These are phyloP conservation scores for Hypoxylon sp. DNA, from an alignment of 2,329 filamentous ascomycete genomes.

Conservation along the genomic window DNA sequence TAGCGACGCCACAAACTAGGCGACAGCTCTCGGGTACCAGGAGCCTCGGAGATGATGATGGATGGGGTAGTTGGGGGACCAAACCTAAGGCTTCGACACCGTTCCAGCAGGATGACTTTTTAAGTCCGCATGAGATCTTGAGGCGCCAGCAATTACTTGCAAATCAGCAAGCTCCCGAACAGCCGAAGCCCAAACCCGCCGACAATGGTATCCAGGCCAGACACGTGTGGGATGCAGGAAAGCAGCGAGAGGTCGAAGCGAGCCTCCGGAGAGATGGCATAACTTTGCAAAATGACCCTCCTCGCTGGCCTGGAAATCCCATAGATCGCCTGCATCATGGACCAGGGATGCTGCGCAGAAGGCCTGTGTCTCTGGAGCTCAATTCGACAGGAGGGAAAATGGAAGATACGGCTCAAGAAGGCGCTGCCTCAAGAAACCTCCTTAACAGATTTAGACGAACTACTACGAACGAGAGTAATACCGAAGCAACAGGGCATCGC, in stretches of 20 bases:
- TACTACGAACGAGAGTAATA: not conserved
- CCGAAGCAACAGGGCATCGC: not conserved
- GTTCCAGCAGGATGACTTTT: conserved; percentile 28
- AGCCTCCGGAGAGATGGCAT: conserved; percentile 40
- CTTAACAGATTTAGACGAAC: not conserved
- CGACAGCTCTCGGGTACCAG: conserved; percentile 44
- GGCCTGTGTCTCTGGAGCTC: not conserved
- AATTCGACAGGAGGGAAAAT: not conserved
- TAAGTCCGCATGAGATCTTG: conserved; percentile 41
- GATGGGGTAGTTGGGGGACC: conserved; percentile 43
- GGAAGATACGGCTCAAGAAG: not conserved
- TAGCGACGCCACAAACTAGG: conserved; percentile 28
- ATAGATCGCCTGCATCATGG: no score
- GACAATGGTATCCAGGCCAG: conserved; percentile 27
- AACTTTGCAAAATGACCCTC: conserved; percentile 2
- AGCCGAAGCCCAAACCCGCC: conserved; percentile 14
- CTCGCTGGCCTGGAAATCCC: no score
- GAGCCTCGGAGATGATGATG: conserved; percentile 28
- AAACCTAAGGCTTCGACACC: conserved; percentile 11
- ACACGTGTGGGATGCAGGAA: conserved; percentile 41
- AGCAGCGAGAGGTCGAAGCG: conserved; percentile 41
- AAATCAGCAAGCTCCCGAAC: conserved; percentile 28
- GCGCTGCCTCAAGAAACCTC: not conserved
- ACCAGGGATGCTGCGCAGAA: not conserved
- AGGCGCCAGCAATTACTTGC: conserved; percentile 47